Evolutionary conservation across 441 rosid genomes (phyloP).

Genomic region (Euphorbia schlechtendalii): DNA sequence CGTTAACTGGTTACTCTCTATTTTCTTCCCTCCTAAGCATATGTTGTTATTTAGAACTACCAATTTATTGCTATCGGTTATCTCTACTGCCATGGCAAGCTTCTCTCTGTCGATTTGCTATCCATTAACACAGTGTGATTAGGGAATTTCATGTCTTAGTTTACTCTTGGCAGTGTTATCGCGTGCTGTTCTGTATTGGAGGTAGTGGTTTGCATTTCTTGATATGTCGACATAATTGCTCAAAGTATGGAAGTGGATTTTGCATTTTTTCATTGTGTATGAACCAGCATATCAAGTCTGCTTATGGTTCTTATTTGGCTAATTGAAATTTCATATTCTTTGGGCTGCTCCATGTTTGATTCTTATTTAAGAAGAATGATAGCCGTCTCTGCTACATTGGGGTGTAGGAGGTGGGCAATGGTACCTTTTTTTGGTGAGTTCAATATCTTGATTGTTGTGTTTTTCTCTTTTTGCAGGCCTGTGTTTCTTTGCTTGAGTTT

Average conservation of each 20-base stretch:
- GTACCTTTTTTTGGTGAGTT: too few relatives aligned
- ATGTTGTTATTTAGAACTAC: not conserved
- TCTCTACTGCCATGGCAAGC: not conserved
- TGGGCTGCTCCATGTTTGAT: not conserved
- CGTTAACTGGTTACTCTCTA: not conserved
- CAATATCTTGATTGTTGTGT: too few relatives aligned
- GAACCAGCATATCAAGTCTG: not conserved
- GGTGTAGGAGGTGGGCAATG: not conserved
- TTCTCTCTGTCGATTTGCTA: not conserved
- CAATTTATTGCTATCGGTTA: not conserved
- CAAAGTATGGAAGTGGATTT: not conserved
- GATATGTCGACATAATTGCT: not conserved
- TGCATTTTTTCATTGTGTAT: conserved; percentile 2
- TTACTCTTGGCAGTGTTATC: too few relatives aligned
- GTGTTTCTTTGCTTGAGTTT: not conserved
- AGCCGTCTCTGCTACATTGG: too few relatives aligned
- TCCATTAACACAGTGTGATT: not conserved
- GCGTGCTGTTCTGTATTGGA: too few relatives aligned
- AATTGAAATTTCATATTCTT: not conserved
- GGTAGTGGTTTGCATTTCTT: not conserved
- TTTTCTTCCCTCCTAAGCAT: not conserved
- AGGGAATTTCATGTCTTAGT: not conserved
- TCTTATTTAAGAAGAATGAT: not conserved
- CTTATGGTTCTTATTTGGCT: not conserved
- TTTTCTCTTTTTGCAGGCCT: not conserved